Evolutionary conservation across 192 early-diverging fungal species (phyloP), one percentile per base, ranked within the genome.

Genomic region (Cladochytrium replicatum): DNA sequence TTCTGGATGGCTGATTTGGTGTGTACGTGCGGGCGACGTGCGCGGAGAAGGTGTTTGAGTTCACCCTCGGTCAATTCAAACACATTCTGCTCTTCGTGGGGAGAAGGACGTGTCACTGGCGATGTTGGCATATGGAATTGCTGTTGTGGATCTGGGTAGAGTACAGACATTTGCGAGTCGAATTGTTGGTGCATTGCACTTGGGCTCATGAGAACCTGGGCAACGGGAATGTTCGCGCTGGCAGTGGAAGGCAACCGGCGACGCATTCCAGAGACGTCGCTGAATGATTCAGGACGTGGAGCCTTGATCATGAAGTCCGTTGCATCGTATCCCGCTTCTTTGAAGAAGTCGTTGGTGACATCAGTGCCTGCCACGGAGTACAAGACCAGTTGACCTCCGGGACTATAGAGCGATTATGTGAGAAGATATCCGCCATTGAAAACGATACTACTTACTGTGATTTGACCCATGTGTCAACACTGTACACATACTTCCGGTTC

Each of bases 331-430:
- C 58, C 58, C 0, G 58, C 57, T 15, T 60, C 48, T 11, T 64
- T 43, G 24, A 63, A 63, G 29, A 48, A 66, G 41, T 68, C 66
- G 47, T 51, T 56, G 19, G 61, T 65, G 32, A 72, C 69, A 50
- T 72, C 69, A 1, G 69, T 69, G 2, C 69, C 69, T 34, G 46
- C 49, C 8, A 70, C 67, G 6, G 55, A 26, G 30, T 69, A 50
- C 5, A 72, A 50, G 32, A 72, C 63, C 28, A 71, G 49, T 29
- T 71, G 68, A 15, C 68, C 68, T 13, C 68, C 68, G 23, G 69
- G 69, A 46, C n/a, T n/a, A n/a, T n/a, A n/a, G n/a, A n/a, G n/a
- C n/a, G n/a, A n/a, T n/a, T n/a, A n/a, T n/a, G n/a, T n/a, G n/a
- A n/a, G n/a, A n/a, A n/a, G n/a, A n/a, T n/a, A n/a, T n/a, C n/a